A percentile compares a stretch with the other conserved stretches of the same genome.
These are phyloP conservation scores for Meyerozyma sp. DNA, from an alignment of 1,139 yeast genomes.

Conservation along the genomic window DNA sequence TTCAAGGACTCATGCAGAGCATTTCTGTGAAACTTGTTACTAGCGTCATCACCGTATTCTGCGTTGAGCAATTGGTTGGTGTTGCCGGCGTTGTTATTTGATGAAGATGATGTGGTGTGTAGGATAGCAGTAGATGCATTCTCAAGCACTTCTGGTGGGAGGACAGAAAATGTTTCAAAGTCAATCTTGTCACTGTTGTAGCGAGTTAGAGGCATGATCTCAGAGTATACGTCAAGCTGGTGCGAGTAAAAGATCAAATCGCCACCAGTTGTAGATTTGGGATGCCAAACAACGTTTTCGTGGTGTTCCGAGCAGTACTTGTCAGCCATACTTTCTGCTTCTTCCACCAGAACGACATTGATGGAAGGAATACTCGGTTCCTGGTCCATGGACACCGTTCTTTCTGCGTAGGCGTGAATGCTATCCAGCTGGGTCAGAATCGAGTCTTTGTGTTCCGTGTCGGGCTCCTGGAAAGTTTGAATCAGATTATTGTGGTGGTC, in stretches of 20 bases:
- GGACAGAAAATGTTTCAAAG: background rate
- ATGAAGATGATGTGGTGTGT: background rate
- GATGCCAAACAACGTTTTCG: constrained; percentile 42
- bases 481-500: background rate
- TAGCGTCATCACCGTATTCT: background rate
- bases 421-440: background rate
- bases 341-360: constrained; percentile 16
- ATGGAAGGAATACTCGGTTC: constrained; percentile 1
- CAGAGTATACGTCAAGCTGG: constrained; percentile 53
- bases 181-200: constrained; percentile 2
- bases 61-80: background rate
- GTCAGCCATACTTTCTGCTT: constrained; percentile 32
- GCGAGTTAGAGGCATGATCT: constrained; percentile 43
- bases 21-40: constrained; percentile 1
- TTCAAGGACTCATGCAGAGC: constrained; percentile 26
- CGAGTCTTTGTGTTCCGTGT: background rate
- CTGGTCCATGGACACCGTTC: background rate
- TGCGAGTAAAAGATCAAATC: constrained; percentile 55
- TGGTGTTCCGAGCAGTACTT: constrained; percentile 25
- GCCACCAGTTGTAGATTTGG: constrained; percentile 53
- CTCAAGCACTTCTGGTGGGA: constrained; percentile 1
- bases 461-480: background rate
- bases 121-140: background rate
- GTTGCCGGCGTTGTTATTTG: background rate
- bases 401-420: background rate